Base-by-base conservation (phyloP, 2,329 filamentous ascomycete genomes). In the Cytospora leucostoma region DNA sequence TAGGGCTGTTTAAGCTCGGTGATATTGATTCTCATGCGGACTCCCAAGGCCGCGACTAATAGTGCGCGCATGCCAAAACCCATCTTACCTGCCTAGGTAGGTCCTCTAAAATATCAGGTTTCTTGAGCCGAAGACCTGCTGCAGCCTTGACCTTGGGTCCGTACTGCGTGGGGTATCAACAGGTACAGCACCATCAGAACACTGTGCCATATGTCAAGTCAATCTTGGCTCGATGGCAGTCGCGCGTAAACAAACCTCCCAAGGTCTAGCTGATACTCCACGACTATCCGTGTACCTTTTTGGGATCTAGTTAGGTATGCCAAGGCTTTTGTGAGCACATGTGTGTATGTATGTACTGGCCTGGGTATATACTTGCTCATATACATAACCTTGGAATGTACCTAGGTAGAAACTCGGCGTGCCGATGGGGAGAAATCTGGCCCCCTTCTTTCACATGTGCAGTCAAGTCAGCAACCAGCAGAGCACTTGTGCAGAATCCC, bases 11-110 rank as follows among this genome's bases (percentile, higher is more conserved):
- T 7, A 17, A 15, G n/a, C n/a, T 7, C 17, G 7, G 40, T 44
- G 40, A 17, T 38, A 12, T n/a, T 33, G 17, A 19, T 2, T 35
- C 40, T n/a, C 35, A 56, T 38, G 27, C 32, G 38, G 8, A 32
- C 33, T 38, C 13, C 13, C 8, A 40, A 38, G 35, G 19, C 33
- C 38, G 35, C 53, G 34, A 56, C 53, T 56, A 38, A 56, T 56
- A 35, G 17, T 56, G 35, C 40, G 53, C 19, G 35, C 35, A 32
- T 55, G 53, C 53, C 44, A 47, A 21, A 47, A 47, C 1, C n/a
- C 27, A 27, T 27, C 27, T 27, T 27, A 27, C 27, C 27, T 27
- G 27, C 27, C 27, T 27, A 27, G 27, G 27, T 27, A 47, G 35
- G 11, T 38, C 38, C 33, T 38, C 6, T 21, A n/a, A 34, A 49